Evolutionary conservation across 2,329 filamentous ascomycete species (phyloP).

Genomic region (Sporothrix globosa): DNA sequence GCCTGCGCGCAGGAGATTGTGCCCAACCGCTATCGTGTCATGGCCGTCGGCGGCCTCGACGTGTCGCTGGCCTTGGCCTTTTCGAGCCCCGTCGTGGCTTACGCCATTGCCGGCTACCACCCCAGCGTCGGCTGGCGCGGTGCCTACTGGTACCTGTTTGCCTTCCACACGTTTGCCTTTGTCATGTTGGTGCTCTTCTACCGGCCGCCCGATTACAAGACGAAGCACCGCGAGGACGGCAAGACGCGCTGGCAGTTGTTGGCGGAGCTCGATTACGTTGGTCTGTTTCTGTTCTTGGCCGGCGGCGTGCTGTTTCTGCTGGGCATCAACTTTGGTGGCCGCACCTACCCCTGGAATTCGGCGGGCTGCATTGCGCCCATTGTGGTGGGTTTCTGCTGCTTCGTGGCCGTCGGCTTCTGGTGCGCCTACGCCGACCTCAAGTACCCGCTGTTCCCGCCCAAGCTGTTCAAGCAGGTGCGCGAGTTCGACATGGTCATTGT

Average conservation of each 20-base stretch:
- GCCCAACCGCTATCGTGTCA: slow-evolving; percentile 33
- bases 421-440: slow-evolving; percentile 39
- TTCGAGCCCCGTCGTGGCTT: slow-evolving; percentile 39
- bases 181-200: slow-evolving; percentile 41
- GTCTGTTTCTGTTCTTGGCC: slow-evolving; percentile 40
- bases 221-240: slow-evolving; percentile 42
- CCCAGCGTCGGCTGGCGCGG: slow-evolving; percentile 37
- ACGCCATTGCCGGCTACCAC: slow-evolving; percentile 44
- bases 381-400: slow-evolving; percentile 40
- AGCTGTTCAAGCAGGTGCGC: slow-evolving; percentile 38
- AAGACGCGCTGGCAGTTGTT: slow-evolving; percentile 40
- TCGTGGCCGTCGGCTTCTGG: slow-evolving; percentile 42
- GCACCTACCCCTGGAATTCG: slow-evolving; percentile 41
- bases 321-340: slow-evolving; percentile 42
- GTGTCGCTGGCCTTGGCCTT: slow-evolving; percentile 31
- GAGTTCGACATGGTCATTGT: slow-evolving; percentile 41
- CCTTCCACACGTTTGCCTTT: slow-evolving; percentile 37
- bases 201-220: slow-evolving; percentile 44
- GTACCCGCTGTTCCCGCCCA: slow-evolving; percentile 42
- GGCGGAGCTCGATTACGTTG: slow-evolving; percentile 46
- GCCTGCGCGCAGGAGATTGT: slow-evolving; percentile 32
- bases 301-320: slow-evolving; percentile 41
- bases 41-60: slow-evolving; percentile 31
- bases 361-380: slow-evolving; percentile 41
- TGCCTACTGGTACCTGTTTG: slow-evolving; percentile 38